phyloP scores from a whole-genome alignment of 345 rosid species.

The Brassica napus region Da-Ae NC_063434.1:3939001-3939500 shows the following conservation, averaged over 20 bases:
- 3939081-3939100: not conserved
- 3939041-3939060: not conserved
- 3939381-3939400: too few species aligned
- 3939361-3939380: too few species aligned
- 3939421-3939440: too few species aligned
- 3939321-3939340: not conserved
- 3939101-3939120: not conserved
- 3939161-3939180: not conserved
- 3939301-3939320: not conserved
- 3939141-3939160: not conserved
- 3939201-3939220: not conserved
- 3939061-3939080: not conserved
- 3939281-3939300: not conserved
- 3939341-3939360: too few species aligned
- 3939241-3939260: not conserved
- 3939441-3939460: too few species aligned
- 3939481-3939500: too few species aligned
- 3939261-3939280: not conserved
- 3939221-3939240: not conserved
- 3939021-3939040: conserved; percentile 57
- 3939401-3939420: too few species aligned
- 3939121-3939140: not conserved
- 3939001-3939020: conserved; percentile 63
- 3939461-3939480: too few species aligned
- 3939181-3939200: not conserved